These are phyloP conservation scores for Penicillium desertorum DNA, from an alignment of 495 filamentous ascomycete genomes.

Conservation along the genomic window DNA sequence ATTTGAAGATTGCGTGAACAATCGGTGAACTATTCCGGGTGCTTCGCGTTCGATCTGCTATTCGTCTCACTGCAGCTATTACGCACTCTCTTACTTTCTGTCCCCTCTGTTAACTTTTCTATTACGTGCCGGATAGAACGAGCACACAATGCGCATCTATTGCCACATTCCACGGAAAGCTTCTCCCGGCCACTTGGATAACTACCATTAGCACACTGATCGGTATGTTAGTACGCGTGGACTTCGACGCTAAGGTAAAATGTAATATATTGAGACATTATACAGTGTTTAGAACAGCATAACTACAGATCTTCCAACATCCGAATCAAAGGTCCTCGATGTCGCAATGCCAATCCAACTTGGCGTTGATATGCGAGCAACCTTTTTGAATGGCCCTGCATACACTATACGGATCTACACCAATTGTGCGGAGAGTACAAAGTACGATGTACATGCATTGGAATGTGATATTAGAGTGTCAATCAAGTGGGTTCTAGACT, in stretches of 20 bases:
- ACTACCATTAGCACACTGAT: constrained; percentile 7
- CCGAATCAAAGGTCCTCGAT: background rate
- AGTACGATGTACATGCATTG: constrained; percentile 24
- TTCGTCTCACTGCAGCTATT: background rate
- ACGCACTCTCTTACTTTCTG: background rate
- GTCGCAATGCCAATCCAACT: background rate
- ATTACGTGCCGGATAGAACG: background rate
- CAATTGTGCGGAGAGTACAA: background rate
- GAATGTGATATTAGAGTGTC: constrained; percentile 28
- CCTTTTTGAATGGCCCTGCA: constrained; percentile 3
- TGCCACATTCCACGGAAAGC: constrained; percentile 19
- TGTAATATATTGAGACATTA: background rate
- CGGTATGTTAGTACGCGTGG: constrained; percentile 24
- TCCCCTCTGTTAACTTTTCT: background rate
- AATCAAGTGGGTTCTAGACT: constrained; percentile 13
- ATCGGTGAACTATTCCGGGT: background rate
- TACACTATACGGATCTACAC: constrained; percentile 10
- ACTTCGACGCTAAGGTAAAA: background rate
- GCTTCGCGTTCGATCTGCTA: background rate
- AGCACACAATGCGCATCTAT: background rate
- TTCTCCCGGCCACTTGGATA: constrained; percentile 12
- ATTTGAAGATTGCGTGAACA: background rate
- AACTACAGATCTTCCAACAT: background rate
- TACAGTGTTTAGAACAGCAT: background rate
- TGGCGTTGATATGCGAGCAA: background rate